Evolutionary conservation across 106 monocot species (phyloP), one percentile per base, ranked within the genome.

Genomic region (Vanilla planifolia): DNA sequence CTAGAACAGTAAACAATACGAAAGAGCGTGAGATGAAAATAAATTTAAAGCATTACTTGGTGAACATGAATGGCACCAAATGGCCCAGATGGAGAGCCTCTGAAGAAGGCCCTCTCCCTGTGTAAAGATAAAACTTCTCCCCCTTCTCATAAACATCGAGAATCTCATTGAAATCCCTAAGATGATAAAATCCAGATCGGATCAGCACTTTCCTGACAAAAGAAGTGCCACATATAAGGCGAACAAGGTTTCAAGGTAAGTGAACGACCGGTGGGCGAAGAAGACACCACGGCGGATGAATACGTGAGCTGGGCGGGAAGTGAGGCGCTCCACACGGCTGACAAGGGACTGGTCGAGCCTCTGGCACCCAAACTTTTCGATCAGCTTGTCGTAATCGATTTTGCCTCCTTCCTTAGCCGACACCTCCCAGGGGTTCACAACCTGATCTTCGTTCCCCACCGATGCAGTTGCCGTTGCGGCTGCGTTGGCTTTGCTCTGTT

Each of bases 1-100:
- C n/a, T n/a, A n/a, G n/a, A n/a, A n/a, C n/a, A n/a, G n/a, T n/a
- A n/a, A n/a, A n/a, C n/a, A n/a, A n/a, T n/a, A n/a, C n/a, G n/a
- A n/a, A n/a, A n/a, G n/a, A n/a, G n/a, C n/a, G n/a, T n/a, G n/a
- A n/a, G n/a, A n/a, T n/a, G n/a, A n/a, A n/a, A 6, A 6, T 4
- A 23, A 35, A 21, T 45, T 20, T 8, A 35, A 35, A 57, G 35
- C 0, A 11, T 57, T 57, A 96, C 96, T 96, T 96, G 35, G 90
- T 91, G 69, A 96, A 96, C 96, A 96, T 96, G 77, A 96, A 96
- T 24, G 96, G 96, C 28, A 96, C 74, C 65, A 96, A 71, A 75
- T 91, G 96, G 15, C 96, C 90, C 56, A 96, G 61, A 75, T 96
- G 96, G 71, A 96, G 66, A 1, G 95, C 86, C 72, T 91, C 95